phyloP scores from a whole-genome alignment of 768 basidiomycete species.

The Suillus subluteus region DNA sequence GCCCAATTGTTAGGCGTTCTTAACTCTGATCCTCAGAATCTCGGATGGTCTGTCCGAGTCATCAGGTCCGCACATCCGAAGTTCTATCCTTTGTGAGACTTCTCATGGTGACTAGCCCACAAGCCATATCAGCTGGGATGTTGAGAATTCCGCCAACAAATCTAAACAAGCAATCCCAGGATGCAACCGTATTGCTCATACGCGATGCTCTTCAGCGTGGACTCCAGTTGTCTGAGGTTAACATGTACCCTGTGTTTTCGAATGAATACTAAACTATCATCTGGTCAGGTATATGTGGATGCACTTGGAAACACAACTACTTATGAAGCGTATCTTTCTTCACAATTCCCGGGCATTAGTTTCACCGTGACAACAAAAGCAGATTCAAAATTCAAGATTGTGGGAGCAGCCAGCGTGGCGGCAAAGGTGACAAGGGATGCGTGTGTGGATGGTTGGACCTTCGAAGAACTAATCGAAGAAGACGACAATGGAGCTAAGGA shows the following conservation, averaged over 20 bases:
- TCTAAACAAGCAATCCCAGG: conserved; percentile 85
- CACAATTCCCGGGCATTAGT: conserved; percentile 77
- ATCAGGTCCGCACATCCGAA: conserved; percentile 49
- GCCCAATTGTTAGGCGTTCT: conserved; percentile 67
- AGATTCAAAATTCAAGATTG: conserved; percentile 95
- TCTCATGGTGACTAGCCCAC: conserved; percentile 58
- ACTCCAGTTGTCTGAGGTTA: conserved; percentile 77
- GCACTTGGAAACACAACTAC: conserved; percentile 87
- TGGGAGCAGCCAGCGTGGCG: conserved; percentile 96
- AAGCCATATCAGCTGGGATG: conserved; percentile 92
- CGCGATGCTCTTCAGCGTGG: conserved; percentile 82
- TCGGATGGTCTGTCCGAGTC: conserved; percentile 85
- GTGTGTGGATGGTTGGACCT: conserved; percentile 86
- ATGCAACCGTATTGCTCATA: conserved; percentile 90
- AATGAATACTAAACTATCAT: conserved; percentile 1
- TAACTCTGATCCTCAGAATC: conserved; percentile 66
- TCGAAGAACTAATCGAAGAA: conserved; percentile 55
- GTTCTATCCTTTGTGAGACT: not conserved
- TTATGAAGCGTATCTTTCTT: conserved; percentile 83
- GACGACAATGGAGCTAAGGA: not conserved
- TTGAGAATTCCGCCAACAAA: conserved; percentile 81
- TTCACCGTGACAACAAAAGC: conserved; percentile 94
- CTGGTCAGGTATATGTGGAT: conserved; percentile 86
- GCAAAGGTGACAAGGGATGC: conserved; percentile 96
- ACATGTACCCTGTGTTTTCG: not conserved